Percentiles rank a stretch among this genome's conserved stretches.
These are phyloP conservation scores for Neospermospora avenae DNA, from an alignment of 2,329 filamentous ascomycete species.

Conservation along the genomic window DNA sequence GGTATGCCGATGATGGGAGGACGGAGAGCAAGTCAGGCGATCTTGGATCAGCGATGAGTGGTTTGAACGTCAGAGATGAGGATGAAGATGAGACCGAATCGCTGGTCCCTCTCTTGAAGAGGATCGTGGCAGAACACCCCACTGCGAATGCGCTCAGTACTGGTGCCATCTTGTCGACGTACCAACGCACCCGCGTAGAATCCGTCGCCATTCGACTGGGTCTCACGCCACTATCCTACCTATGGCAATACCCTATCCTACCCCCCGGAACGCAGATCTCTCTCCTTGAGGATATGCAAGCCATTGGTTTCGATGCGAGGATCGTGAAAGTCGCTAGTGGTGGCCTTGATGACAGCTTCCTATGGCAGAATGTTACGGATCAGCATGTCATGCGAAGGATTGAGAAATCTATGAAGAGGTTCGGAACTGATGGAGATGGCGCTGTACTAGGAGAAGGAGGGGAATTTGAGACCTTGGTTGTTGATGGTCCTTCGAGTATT, in stretches of 20 bases:
- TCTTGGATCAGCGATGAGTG: neutral
- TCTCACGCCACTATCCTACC: constrained; percentile 75
- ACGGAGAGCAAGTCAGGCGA: neutral
- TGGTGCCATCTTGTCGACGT: constrained; percentile 90
- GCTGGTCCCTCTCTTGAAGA: constrained; percentile 69
- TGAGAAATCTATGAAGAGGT: constrained; percentile 57
- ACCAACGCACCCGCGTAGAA: constrained; percentile 94
- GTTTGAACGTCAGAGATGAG: constrained; percentile 18
- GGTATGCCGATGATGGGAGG: constrained; percentile 4
- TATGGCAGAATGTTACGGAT: constrained; percentile 78
- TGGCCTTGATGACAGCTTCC: constrained; percentile 73
- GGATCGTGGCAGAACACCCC: constrained; percentile 67
- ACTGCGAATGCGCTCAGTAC: constrained; percentile 83
- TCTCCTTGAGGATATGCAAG: constrained; percentile 79
- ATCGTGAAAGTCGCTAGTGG: constrained; percentile 95
- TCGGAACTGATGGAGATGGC: constrained; percentile 62
- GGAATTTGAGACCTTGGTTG: constrained; percentile 89
- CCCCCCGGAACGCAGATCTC: constrained; percentile 46
- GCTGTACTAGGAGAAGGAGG: constrained; percentile 88
- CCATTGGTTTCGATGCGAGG: constrained; percentile 75
- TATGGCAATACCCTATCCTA: constrained; percentile 87
- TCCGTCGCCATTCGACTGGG: constrained; percentile 83
- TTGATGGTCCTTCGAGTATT: constrained; percentile 71
- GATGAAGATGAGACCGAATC: constrained; percentile 81
- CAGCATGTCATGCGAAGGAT: constrained; percentile 45